Evolutionary conservation across 768 basidiomycete species (phyloP), one percentile per base, ranked within the genome.

Genomic region (Mrakia gelida): DNA sequence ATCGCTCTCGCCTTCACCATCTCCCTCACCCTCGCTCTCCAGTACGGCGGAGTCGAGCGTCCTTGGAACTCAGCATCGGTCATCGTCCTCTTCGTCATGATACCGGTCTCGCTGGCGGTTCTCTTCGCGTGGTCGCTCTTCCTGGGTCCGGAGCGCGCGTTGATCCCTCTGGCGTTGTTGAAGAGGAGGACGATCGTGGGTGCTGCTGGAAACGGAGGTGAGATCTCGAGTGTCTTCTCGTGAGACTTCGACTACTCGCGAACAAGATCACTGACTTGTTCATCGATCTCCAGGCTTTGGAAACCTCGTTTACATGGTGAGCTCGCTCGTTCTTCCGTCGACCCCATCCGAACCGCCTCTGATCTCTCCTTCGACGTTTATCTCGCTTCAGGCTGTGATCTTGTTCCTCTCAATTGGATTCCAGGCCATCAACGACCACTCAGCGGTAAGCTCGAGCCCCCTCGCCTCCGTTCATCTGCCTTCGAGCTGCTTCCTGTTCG

Each of bases 51-150:
- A n/a, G 56, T 71, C 67, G 67, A 68, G 28, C 26, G 70, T 3
- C 16, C 65, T n/a, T 79, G 78, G 78, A 49, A 61, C 43, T 59
- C 52, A 21, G 73, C 4, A 10, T 32, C 49, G 7, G 78, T 79
- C 73, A 61, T 79, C 38, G 73, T 41, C 23, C 63, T 71, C 10
- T 63, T 79, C 43, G 68, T 75, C 65, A n/a, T 79, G 65, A 68
- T 79, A 34, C 78, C 78, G 3, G 72, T 79, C 73, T 59, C 59
- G 21, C 23, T 70, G 32, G 65, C 13, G 8, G 2, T 75, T 43
- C 67, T 79, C 41, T 9, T 74, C 54, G 63, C 21, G 11, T 79
- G 78, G 78, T 54, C 71, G 43, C 61, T 74, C 32, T 79, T 7
- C n/a, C 45, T 79, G 18, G 72, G 73, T 8, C 65, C 63, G 3